Evolutionary conservation across 352 stramenopile genomes (phyloP).

Genomic region (Thraustochytrium sp.): DNA sequence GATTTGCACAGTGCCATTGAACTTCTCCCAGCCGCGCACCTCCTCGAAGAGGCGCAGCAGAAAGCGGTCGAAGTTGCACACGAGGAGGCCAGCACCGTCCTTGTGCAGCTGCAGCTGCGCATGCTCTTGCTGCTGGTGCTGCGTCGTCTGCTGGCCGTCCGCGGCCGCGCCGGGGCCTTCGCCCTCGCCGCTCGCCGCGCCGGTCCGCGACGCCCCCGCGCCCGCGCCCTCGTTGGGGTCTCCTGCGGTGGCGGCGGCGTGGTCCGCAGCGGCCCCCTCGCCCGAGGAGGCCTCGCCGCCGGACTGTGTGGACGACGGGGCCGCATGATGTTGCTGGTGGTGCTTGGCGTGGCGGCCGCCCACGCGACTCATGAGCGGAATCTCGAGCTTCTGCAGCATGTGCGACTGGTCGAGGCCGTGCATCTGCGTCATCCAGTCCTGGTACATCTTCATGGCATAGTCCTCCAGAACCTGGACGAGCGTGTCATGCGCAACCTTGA

Average conservation of each 20-base stretch:
- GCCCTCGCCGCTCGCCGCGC: background rate
- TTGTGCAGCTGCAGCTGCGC: background rate
- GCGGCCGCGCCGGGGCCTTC: background rate
- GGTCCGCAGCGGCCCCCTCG: too few species aligned
- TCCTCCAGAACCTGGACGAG: conserved; percentile 73
- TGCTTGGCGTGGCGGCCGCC: conserved; percentile 44
- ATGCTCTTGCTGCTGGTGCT: conserved; percentile 49
- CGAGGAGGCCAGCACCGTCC: conserved; percentile 57
- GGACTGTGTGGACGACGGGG: too few species aligned
- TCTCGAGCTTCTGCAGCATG: conserved; percentile 58
- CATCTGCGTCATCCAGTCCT: conserved; percentile 79
- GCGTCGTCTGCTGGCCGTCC: background rate
- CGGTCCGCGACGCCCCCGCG: background rate
- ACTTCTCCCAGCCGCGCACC: conserved; percentile 71
- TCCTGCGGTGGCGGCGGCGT: background rate
- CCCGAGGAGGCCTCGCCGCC: background rate
- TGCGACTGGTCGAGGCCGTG: conserved; percentile 52
- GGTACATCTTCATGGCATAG: conserved; percentile 78
- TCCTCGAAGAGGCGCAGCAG: conserved; percentile 84
- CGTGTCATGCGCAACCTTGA: conserved; percentile 65
- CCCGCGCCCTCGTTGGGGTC: background rate
- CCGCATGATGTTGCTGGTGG: conserved; percentile 44
- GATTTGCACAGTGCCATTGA: conserved; percentile 79
- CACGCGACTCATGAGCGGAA: conserved; percentile 67
- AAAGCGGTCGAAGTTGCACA: conserved; percentile 88